Evolutionary conservation across 2,329 filamentous ascomycete species (phyloP).

Genomic region (Hypoxylon sp.): DNA sequence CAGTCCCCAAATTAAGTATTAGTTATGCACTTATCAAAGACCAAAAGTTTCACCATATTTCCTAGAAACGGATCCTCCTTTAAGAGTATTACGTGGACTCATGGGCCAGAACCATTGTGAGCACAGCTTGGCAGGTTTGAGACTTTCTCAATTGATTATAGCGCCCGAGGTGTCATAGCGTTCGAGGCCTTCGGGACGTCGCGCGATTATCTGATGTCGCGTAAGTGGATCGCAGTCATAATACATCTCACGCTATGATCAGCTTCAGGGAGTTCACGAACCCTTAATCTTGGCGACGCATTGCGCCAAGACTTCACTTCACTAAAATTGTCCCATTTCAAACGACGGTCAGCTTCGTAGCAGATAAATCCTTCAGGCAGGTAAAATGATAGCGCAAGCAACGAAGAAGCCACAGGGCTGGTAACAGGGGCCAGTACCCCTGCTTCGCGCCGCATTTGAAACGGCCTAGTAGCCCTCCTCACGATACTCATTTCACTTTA

Average conservation of each 20-base stretch:
- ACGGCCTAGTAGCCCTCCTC: conserved; percentile 6
- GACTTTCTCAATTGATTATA: conserved; percentile 7
- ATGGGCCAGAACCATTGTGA: background rate
- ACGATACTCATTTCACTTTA: conserved; percentile 18
- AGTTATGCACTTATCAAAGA: background rate
- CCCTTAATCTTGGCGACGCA: conserved; percentile 9
- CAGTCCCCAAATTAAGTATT: background rate
- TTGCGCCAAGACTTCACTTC: conserved; percentile 18
- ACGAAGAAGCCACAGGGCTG: conserved; percentile 7
- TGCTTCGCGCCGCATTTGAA: conserved; percentile 17
- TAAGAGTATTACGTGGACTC: background rate
- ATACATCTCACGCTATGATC: conserved; percentile 12
- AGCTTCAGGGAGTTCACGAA: conserved; percentile 14
- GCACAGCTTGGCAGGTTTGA: conserved; percentile 15
- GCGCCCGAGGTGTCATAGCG: background rate
- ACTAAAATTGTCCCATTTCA: conserved; percentile 16
- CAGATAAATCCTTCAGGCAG: background rate
- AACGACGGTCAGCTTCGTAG: background rate
- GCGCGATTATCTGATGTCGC: conserved; percentile 11
- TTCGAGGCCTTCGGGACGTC: conserved; percentile 1
- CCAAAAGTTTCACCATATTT: background rate
- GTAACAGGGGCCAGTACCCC: conserved; percentile 9
- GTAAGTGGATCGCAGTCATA: conserved; percentile 3
- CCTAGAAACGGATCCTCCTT: background rate
- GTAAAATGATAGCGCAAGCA: background rate